A percentile compares a stretch with the other conserved stretches of the same genome.
phyloP scores from a whole-genome alignment of 2,329 filamentous ascomycete species.

The Colletotrichum viniferum region DNA sequence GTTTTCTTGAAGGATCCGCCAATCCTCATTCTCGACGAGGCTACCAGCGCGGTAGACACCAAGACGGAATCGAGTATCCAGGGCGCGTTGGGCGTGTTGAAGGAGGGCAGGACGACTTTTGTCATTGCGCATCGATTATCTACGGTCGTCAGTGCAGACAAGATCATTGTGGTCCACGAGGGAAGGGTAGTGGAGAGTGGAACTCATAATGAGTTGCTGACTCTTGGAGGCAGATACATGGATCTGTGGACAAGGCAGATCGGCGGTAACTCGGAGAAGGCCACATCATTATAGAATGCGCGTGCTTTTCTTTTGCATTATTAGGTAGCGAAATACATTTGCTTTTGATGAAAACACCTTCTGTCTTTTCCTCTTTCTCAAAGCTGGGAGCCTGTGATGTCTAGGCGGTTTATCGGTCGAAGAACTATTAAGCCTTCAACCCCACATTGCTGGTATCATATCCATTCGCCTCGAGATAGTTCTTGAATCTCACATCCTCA shows the following conservation, averaged over 20 bases:
- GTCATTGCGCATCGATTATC: conserved; percentile 14
- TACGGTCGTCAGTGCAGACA: conserved; percentile 1
- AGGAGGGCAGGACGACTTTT: conserved; percentile 42
- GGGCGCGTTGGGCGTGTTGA: conserved; percentile 57
- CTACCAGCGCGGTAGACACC: conserved; percentile 67
- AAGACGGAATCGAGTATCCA: conserved; percentile 70
- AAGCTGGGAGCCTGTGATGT: neutral
- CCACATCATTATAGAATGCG: neutral
- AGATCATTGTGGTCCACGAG: neutral
- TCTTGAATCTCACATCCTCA: conserved; percentile 24
- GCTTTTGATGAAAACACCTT: neutral
- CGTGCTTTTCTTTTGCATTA: neutral
- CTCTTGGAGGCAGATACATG: conserved; percentile 51
- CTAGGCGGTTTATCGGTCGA: fast-evolving
- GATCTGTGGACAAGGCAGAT: conserved; percentile 56
- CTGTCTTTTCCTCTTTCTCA: neutral
- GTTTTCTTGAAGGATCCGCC: conserved; percentile 69
- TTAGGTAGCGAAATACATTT: neutral
- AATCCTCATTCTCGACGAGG: conserved; percentile 75
- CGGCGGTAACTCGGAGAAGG: neutral
- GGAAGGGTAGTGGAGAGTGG: neutral
- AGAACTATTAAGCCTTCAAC: neutral
- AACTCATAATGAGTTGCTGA: conserved; percentile 40
- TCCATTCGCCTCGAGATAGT: conserved; percentile 22
- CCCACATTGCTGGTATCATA: conserved; percentile 25